Conservation (phyloP, 192 early-diverging fungal species). For the Linnemannia exigua region DNA sequence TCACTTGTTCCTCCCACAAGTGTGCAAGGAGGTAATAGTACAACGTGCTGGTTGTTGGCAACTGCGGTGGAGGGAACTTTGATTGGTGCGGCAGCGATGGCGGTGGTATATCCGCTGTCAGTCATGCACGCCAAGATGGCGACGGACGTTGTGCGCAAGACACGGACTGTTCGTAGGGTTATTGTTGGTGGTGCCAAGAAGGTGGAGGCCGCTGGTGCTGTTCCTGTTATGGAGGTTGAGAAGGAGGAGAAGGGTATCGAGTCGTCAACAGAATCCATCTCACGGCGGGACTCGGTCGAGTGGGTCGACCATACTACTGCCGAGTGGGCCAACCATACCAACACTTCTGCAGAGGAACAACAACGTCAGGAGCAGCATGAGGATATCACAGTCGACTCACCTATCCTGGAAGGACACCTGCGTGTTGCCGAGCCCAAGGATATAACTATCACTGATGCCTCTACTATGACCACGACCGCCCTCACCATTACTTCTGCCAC, state of each 20-base stretch:
- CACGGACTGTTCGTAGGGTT: not conserved
- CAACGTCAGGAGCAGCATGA: not conserved
- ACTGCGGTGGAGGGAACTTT: conserved; percentile 16
- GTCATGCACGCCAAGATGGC: conserved; percentile 33
- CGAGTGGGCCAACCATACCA: not conserved
- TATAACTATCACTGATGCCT: not conserved
- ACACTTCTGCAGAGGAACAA: conserved; percentile 1
- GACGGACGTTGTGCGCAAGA: conserved; percentile 27
- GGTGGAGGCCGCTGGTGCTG: no score
- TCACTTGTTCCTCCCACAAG: not conserved
- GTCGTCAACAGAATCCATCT: not conserved
- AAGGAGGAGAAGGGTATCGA: not conserved
- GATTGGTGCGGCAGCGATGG: conserved; percentile 1
- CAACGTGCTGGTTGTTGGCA: conserved; percentile 14
- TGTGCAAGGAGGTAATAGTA: not conserved
- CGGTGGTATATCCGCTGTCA: conserved; percentile 25
- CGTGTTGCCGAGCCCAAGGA: not conserved
- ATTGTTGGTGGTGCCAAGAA: not conserved
- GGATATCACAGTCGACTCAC: not conserved
- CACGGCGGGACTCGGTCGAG: conserved; percentile 14
- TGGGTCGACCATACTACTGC: conserved; percentile 19
- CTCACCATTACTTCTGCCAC: not conserved
- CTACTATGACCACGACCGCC: no score
- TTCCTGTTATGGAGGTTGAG: not conserved
- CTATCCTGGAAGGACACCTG: not conserved